Percentiles rank a stretch among this genome's conserved stretches.
Conservation (phyloP, 2,329 filamentous ascomycete species). For the Monilinia polystroma region DNA sequence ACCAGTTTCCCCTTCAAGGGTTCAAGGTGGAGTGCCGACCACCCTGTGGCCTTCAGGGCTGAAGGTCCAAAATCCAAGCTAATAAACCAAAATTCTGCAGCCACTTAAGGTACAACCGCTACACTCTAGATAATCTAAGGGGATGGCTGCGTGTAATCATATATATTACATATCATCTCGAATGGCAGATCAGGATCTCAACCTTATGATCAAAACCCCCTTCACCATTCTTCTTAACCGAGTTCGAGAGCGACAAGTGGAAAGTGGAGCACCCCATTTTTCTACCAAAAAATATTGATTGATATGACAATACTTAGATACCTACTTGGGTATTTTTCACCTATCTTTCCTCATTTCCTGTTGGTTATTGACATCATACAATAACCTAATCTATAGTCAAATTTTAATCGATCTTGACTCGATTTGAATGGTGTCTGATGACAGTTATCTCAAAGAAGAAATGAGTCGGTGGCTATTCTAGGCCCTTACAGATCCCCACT, state of each 20-base stretch:
- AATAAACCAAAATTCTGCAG: not conserved
- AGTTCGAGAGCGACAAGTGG: conserved; percentile 1
- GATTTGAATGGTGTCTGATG: conserved; percentile 15
- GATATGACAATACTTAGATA: conserved; percentile 6
- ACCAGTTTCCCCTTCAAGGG: not conserved
- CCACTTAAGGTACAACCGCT: conserved; percentile 3
- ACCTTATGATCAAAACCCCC: conserved; percentile 13
- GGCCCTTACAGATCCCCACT: conserved; percentile 2
- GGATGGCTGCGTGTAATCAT: not conserved
- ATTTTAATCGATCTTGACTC: not conserved
- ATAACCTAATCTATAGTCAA: conserved; percentile 4
- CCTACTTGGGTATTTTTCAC: not conserved
- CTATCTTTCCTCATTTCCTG: not conserved
- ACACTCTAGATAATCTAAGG: conserved; percentile 1
- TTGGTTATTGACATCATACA: not conserved
- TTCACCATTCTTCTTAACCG: conserved; percentile 17
- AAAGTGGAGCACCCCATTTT: not conserved
- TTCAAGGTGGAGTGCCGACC: not conserved
- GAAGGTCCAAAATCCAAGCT: conserved; percentile 2
- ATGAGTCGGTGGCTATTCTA: not conserved
- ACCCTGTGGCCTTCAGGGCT: not conserved
- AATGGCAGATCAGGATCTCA: conserved; percentile 1
- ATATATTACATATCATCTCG: conserved; percentile 12
- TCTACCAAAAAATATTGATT: not conserved
- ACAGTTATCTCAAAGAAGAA: not conserved